Conservation (phyloP, 257 asterid genomes). For the Nicotiana tomentosiformis region DNA sequence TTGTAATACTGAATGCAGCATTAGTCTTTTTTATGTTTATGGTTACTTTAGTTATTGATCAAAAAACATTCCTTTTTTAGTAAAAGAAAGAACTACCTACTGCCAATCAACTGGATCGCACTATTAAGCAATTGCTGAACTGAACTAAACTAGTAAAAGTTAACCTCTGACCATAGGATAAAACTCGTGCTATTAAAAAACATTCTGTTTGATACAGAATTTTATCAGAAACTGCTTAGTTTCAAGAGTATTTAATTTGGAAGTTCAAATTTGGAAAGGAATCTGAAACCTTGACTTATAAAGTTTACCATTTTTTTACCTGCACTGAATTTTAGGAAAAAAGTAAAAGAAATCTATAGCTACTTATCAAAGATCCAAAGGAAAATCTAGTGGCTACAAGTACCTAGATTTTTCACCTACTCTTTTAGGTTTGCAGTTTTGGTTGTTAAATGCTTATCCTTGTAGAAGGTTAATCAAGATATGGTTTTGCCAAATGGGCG, state of each 20-base stretch:
- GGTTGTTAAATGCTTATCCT: background rate
- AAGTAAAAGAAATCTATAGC: background rate
- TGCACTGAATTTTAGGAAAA: slow-evolving; percentile 1
- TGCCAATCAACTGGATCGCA: slow-evolving; percentile 2
- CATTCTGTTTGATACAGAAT: background rate
- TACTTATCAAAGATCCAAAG: background rate
- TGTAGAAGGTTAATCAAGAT: background rate
- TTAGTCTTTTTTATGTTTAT: background rate
- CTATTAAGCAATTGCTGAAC: background rate
- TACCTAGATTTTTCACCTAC: slow-evolving; percentile 8
- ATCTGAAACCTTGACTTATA: background rate
- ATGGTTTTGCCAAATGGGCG: background rate
- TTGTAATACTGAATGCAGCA: background rate
- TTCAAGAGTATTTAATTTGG: background rate
- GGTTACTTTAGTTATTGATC: background rate
- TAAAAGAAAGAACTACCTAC: background rate
- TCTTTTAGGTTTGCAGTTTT: slow-evolving; percentile 1
- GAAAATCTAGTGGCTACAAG: slow-evolving; percentile 7
- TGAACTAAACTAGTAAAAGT: background rate
- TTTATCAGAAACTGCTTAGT: background rate
- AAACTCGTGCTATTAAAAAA: background rate
- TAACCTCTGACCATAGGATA: background rate
- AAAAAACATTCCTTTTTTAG: background rate
- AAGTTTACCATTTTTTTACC: background rate
- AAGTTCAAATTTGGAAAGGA: slow-evolving; percentile 1